Base-by-base conservation (phyloP, 345 rosid species). In the Schrenkiella parvula region DNA sequence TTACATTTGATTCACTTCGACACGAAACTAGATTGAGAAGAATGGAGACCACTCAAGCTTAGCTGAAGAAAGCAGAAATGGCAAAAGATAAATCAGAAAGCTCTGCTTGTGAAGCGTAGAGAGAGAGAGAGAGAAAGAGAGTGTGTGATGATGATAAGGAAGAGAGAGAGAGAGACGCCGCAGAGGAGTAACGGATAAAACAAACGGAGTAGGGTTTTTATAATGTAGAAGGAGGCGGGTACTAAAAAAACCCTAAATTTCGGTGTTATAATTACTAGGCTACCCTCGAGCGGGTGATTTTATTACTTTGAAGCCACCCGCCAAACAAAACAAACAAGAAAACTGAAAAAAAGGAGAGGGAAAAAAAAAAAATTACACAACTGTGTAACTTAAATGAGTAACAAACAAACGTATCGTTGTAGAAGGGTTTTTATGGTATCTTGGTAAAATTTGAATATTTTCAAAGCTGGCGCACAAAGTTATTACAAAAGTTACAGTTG, bases 131-230 rank as follows among this genome's bases (percentile, higher is more conserved):
- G n/a, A n/a, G n/a, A n/a, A n/a, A 7, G 48, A 59, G 39, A 17
- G 52, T 3, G 18, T 34, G 51, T 41, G 71, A 46, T 62, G 76
- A 65, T 75, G 79, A 75, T 75, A 61, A 75, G 69, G 74, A 21
- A 34, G 69, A 41, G 72, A 72, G 70, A 55, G 66, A 43, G 66
- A 61, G 22, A 64, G 25, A 75, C 74, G 79, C 74, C 79, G 74
- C 74, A 43, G 57, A 53, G 32, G 47, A 66, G 19, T 68, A 75
- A 75, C 79, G 74, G 74, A 75, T 75, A 61, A 43, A 75, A 75
- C 64, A 68, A 75, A 75, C 79, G 25, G 74, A 68, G 73, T n/a
- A 51, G 48, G 64, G 15, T 1, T 52, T 75, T 59, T 75, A 68
- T 75, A 62, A 28, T 75, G 19, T 4, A 35, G 11, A 25, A 41